A percentile compares a stretch with the other conserved stretches of the same genome.
Conservation (phyloP, 2,329 filamentous ascomycete genomes). For the Aaosphaeria pasadenensis region DNA sequence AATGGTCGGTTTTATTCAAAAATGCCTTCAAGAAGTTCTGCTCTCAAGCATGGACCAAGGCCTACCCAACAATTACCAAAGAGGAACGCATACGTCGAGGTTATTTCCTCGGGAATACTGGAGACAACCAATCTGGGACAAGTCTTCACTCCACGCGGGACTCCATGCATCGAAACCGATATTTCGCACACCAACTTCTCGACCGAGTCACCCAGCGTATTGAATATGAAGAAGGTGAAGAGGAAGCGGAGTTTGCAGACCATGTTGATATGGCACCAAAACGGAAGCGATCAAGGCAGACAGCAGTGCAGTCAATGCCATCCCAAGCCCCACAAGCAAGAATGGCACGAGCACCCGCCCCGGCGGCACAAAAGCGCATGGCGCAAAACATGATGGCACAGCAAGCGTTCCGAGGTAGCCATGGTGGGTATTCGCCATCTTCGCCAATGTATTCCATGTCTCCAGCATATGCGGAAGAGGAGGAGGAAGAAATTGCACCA, state of each 20-base stretch:
- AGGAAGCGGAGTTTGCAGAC: conserved; percentile 23
- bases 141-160: conserved; percentile 19
- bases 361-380: not conserved
- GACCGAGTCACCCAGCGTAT: conserved; percentile 18
- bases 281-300: conserved; percentile 6
- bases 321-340: not conserved
- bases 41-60: conserved; percentile 8
- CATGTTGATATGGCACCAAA: not conserved
- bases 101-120: conserved; percentile 20
- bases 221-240: conserved; percentile 26
- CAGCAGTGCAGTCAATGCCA: not conserved
- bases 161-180: conserved; percentile 14
- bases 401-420: not conserved
- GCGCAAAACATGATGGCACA: not conserved
- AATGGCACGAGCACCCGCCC: not conserved
- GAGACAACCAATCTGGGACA: not conserved
- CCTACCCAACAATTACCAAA: conserved; percentile 20
- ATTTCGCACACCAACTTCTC: conserved; percentile 25
- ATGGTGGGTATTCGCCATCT: not conserved
- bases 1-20: conserved; percentile 33
- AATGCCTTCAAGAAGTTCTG: conserved; percentile 9
- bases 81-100: conserved; percentile 16
- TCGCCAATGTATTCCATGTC: not conserved
- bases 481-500: not conserved
- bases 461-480: not conserved